phyloP scores from a whole-genome alignment of 352 stramenopile genomes.

The Plasmopara halstedii region DNA sequence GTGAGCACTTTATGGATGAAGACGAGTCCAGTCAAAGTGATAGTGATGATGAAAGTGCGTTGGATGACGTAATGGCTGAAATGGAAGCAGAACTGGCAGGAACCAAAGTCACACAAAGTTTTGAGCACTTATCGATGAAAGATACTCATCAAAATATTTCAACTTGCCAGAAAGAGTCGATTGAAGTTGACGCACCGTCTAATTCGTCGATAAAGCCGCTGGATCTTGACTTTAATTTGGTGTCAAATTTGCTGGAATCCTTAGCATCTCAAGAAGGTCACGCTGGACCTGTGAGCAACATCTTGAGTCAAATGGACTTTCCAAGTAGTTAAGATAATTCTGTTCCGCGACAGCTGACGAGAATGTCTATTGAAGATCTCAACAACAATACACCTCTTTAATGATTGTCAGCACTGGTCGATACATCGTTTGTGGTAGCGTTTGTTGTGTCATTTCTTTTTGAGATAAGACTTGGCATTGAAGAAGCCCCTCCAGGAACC shows the following conservation, averaged over 20 bases:
- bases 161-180: conserved; percentile 3
- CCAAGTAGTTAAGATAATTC: conserved; percentile 1
- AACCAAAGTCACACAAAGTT: conserved; percentile 54
- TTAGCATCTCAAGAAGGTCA: conserved; percentile 70
- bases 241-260: conserved; percentile 77
- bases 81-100: conserved; percentile 63
- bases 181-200: conserved; percentile 7
- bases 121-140: conserved; percentile 26
- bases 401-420: neutral
- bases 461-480: neutral
- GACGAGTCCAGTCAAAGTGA: conserved; percentile 21
- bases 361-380: neutral
- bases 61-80: conserved; percentile 59
- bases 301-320: conserved; percentile 57
- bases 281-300: conserved; percentile 64
- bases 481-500: neutral
- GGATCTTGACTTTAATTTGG: conserved; percentile 75
- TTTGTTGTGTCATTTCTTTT: no score
- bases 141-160: conserved; percentile 3
- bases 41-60: conserved; percentile 24
- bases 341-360: no score
- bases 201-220: conserved; percentile 39
- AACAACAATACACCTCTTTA: neutral
- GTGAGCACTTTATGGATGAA: conserved; percentile 21
- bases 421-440: neutral